Evolutionary conservation across 169 alveolate genomes (phyloP).

Genomic region (Eimeria necatrix): DNA sequence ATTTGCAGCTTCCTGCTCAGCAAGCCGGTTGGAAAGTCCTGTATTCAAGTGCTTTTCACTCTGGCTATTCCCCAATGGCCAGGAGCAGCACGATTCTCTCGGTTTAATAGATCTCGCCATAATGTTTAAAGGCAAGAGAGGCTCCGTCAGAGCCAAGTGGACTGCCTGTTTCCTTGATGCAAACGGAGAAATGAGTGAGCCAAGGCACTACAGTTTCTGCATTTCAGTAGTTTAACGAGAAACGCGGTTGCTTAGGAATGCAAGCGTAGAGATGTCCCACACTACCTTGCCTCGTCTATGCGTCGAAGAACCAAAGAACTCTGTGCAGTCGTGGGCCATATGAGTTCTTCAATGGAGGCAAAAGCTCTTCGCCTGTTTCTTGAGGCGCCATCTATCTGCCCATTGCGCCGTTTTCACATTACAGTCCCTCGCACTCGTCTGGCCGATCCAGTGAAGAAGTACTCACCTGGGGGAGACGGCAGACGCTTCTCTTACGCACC

Average conservation of each 20-base stretch:
- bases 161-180: conserved; percentile 80
- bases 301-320: too few relatives aligned
- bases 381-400: neutral
- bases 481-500: conserved; percentile 80
- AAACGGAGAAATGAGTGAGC: conserved; percentile 65
- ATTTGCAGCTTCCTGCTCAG: conserved; percentile 42
- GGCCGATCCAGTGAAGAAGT: conserved; percentile 78
- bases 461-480: conserved; percentile 79
- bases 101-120: conserved; percentile 75
- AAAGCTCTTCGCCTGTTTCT: too few relatives aligned
- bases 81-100: conserved; percentile 79
- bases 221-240: neutral
- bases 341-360: too few relatives aligned
- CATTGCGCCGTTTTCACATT: neutral
- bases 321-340: too few relatives aligned
- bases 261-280: too few relatives aligned
- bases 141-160: conserved; percentile 79
- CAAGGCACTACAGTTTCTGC: neutral
- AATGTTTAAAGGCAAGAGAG: conserved; percentile 75
- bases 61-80: conserved; percentile 81
- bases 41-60: conserved; percentile 75
- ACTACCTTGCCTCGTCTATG: too few relatives aligned
- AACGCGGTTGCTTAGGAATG: too few relatives aligned
- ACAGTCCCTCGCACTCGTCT: conserved; percentile 81
- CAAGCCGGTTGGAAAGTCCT: conserved; percentile 78